Percentiles rank a stretch among this genome's conserved stretches.
Conservation (phyloP, 1,284 basidiomycete species). For the Rhodotorula sp. region DNA sequence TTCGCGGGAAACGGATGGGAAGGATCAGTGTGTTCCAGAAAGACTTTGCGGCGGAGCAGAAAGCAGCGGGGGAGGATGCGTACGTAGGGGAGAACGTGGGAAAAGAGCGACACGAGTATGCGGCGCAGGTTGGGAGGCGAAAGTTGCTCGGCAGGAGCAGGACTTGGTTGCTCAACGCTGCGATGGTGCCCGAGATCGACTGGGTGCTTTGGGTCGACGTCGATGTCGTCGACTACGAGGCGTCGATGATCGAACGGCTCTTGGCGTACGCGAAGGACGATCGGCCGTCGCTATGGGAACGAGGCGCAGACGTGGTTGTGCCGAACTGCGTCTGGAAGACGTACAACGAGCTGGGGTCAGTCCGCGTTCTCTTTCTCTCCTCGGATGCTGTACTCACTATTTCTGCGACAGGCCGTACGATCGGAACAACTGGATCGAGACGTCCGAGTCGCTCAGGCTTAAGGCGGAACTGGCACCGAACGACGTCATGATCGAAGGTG, state of each 20-base stretch:
- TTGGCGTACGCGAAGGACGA: conserved; percentile 2
- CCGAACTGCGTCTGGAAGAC: conserved; percentile 39
- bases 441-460: conserved; percentile 16
- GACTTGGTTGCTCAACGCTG: conserved; percentile 25
- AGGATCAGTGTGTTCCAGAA: conserved; percentile 19
- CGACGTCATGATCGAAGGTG: conserved; percentile 31
- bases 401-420: conserved; percentile 21
- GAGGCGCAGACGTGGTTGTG: conserved; percentile 27
- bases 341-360: conserved; percentile 37
- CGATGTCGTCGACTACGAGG: conserved; percentile 30
- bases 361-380: neutral
- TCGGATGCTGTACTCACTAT: neutral
- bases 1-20: neutral
- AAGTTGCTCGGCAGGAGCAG: conserved; percentile 22
- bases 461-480: neutral
- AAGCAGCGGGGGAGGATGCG: neutral
- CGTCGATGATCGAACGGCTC: conserved; percentile 15
- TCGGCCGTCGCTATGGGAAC: neutral
- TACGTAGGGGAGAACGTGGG: conserved; percentile 13
- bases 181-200: conserved; percentile 27
- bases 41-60: conserved; percentile 15
- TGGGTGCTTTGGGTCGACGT: conserved; percentile 35
- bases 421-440: conserved; percentile 38
- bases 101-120: conserved; percentile 15
- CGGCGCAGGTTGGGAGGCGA: conserved; percentile 15